These are phyloP conservation scores for Talaromyces proteolyticus DNA, from an alignment of 495 filamentous ascomycete genomes.

Conservation along the genomic window DNA sequence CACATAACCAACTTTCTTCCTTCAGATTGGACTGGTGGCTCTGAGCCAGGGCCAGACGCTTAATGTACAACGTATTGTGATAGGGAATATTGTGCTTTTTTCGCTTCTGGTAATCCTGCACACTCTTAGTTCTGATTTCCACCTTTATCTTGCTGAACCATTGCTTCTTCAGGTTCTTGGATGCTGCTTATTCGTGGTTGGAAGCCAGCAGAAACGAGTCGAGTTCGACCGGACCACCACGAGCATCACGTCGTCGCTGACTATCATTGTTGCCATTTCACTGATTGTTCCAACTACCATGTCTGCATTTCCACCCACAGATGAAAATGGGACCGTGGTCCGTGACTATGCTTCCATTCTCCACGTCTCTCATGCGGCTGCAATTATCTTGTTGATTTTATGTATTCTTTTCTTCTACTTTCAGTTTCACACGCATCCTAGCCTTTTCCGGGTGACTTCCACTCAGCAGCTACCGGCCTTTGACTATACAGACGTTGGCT, in stretches of 20 bases:
- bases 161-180: conserved; percentile 16
- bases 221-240: conserved; percentile 18
- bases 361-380: conserved; percentile 9
- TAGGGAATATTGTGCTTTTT: conserved; percentile 19
- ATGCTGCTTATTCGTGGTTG: conserved; percentile 13
- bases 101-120: conserved; percentile 12
- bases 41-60: conserved; percentile 6
- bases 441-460: conserved; percentile 10
- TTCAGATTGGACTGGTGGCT: conserved; percentile 15
- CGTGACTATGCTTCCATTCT: conserved; percentile 39
- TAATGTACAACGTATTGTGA: conserved; percentile 13
- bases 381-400: conserved; percentile 53
- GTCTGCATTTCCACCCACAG: conserved; percentile 15
- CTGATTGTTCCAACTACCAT: conserved; percentile 19
- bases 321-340: not conserved
- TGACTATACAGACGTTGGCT: not conserved
- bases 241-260: conserved; percentile 19
- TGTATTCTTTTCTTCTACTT: conserved; percentile 66
- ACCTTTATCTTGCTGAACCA: not conserved
- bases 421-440: conserved; percentile 19
- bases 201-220: conserved; percentile 15
- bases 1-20: too few relatives aligned
- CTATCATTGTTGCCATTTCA: conserved; percentile 16
- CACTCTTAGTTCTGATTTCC: not conserved
- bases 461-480: conserved; percentile 3